phyloP scores from a whole-genome alignment of 768 basidiomycete species.

The Aureoboletus auriporus region DNA sequence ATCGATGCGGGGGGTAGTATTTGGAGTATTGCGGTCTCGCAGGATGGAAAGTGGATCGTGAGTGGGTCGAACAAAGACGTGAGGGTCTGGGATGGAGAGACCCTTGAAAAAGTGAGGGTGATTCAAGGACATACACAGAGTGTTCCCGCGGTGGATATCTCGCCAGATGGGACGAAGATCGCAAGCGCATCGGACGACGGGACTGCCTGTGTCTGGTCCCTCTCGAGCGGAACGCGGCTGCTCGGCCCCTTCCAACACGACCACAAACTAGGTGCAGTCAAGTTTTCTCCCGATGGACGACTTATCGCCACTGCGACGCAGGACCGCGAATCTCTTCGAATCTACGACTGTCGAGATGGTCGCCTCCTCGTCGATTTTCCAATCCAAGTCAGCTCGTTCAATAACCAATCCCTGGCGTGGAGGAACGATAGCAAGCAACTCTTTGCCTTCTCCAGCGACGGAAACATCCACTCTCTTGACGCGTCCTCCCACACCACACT shows the following conservation, averaged over 20 bases:
- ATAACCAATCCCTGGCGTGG: conserved; percentile 4
- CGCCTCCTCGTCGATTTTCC: not conserved
- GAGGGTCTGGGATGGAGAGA: not conserved
- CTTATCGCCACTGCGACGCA: not conserved
- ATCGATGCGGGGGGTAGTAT: not conserved
- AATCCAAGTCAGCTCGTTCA: not conserved
- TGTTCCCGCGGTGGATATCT: too few relatives aligned
- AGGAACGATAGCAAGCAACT: not conserved
- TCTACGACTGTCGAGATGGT: not conserved
- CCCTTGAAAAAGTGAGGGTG: not conserved
- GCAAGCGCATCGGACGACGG: too few relatives aligned
- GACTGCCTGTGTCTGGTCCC: not conserved
- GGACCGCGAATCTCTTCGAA: not conserved
- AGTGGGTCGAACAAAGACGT: not conserved
- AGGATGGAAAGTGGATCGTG: not conserved
- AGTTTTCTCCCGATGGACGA: conserved; percentile 2
- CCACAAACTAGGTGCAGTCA: not conserved
- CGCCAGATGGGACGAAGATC: too few relatives aligned
- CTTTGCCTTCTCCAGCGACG: not conserved
- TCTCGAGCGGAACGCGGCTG: not conserved
- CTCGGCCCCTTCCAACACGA: not conserved
- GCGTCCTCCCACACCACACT: too few relatives aligned
- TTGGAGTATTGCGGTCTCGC: not conserved
- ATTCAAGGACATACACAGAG: too few relatives aligned
- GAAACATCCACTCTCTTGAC: too few relatives aligned